Base-by-base conservation (phyloP, 176 grass and related monocot genomes). In the Avena atlantica region DNA sequence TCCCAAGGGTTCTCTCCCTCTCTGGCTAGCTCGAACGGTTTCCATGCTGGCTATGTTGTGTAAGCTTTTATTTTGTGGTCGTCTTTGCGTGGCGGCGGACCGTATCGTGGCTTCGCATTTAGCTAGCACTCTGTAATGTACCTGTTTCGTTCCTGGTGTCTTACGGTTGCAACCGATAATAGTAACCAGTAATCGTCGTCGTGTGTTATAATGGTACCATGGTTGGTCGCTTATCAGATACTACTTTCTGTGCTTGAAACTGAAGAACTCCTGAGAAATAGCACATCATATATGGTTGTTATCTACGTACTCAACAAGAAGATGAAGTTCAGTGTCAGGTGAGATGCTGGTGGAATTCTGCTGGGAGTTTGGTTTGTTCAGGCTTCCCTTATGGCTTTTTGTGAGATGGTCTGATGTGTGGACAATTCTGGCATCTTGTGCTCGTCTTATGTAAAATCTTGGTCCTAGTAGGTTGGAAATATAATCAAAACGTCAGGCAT, bases 1-100 rank as follows among this genome's bases (percentile, higher is more conserved):
- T 89, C 47, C 52, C 87, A 82, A 81, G 70, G 86, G 76, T 56
- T 59, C 50, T 65, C 40, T 42, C 40, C 51, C 52, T 70, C 57
- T 82, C 66, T 79, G 66, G 60, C 74, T 72, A 79, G 78, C 85
- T 65, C 44, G 67, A 92, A 86, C 76, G 84, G 81, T 91, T 78
- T 89, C 76, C 88, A 81, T 90, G 88, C 90, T 89, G 86, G 82
- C 83, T 88, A 88, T 90, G 74, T 75, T 90, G 90, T 92, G 82
- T 95, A 91, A 92, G 88, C 93, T 88, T 88, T 91, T 95, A 74
- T 10, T 83, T 83, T 84, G 84, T 58, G 81, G 78, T 82, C 60
- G 24, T 85, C 83, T 90, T 66, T 78, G 73, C 34, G 25, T 0
- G 25, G 51, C 10, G n/a, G 48, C 8, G 27, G 86, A 85, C 9